Conservation (phyloP, 768 basidiomycete species). For the Pisolithus microcarpus region DNA sequence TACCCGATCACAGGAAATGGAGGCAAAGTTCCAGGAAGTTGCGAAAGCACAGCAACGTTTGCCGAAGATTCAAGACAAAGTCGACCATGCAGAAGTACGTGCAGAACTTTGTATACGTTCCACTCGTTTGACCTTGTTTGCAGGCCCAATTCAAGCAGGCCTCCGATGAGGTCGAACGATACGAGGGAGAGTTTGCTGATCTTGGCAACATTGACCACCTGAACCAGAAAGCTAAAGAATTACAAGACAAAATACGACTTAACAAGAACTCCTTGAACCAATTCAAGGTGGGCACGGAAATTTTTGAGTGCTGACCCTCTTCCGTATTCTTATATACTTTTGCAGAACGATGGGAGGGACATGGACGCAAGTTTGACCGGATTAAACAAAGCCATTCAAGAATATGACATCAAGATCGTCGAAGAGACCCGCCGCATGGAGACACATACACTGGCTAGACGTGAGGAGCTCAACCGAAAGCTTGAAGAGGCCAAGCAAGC, state of each 20-base stretch:
- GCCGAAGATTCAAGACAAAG: constrained; percentile 34
- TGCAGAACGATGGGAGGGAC: constrained; percentile 43
- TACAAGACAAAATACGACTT: constrained; percentile 35
- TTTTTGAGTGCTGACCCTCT: neutral
- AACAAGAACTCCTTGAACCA: constrained; percentile 39
- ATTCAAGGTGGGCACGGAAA: constrained; percentile 35
- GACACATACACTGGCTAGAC: constrained; percentile 53
- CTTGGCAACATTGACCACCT: constrained; percentile 47
- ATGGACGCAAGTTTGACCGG: constrained; percentile 39
- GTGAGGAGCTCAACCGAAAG: constrained; percentile 47
- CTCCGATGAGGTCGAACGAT: constrained; percentile 28
- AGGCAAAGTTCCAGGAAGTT: constrained; percentile 34
- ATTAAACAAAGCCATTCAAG: constrained; percentile 27
- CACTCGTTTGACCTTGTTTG: constrained; percentile 1
- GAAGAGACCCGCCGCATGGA: constrained; percentile 49
- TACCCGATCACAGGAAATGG: constrained; percentile 33
- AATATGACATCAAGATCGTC: constrained; percentile 40
- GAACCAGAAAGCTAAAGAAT: constrained; percentile 27
- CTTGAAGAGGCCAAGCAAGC: constrained; percentile 40
- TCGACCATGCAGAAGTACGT: constrained; percentile 35
- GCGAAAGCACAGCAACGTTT: constrained; percentile 31
- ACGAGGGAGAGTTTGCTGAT: constrained; percentile 34
- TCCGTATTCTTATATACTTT: constrained; percentile 3
- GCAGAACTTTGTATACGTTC: neutral
- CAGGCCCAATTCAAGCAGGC: constrained; percentile 31